A percentile compares a stretch with the other conserved stretches of the same genome.
Conservation (phyloP, 2,329 filamentous ascomycete genomes). For the Exophiala viscosa region DNA sequence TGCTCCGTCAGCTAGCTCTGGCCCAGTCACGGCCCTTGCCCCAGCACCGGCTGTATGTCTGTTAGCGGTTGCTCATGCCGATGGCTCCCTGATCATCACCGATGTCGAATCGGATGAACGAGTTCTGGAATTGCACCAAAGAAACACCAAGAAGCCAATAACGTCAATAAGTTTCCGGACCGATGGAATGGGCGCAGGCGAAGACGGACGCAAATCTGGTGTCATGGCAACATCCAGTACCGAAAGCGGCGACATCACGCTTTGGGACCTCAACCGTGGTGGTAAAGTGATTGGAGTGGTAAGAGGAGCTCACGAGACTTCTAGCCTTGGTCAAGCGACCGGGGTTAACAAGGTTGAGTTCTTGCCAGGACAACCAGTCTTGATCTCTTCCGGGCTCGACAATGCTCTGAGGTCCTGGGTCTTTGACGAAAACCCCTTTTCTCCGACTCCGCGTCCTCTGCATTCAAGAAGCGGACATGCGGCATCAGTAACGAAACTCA, state of each 20-base stretch:
- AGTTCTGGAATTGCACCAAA: slow-evolving; percentile 48
- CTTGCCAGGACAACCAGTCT: slow-evolving; percentile 78
- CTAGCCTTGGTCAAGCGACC: slow-evolving; percentile 55
- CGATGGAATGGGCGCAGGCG: slow-evolving; percentile 81
- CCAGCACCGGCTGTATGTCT: slow-evolving; percentile 79
- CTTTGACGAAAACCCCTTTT: slow-evolving; percentile 88
- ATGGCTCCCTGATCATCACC: slow-evolving; percentile 73
- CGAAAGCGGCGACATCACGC: slow-evolving; percentile 79
- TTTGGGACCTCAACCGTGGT: slow-evolving; percentile 93
- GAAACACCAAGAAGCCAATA: slow-evolving; percentile 47
- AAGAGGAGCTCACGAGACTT: slow-evolving; percentile 73
- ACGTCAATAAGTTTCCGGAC: slow-evolving; percentile 86
- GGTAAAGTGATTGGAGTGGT: slow-evolving; percentile 83
- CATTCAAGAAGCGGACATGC: slow-evolving; percentile 87
- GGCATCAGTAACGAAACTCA: slow-evolving; percentile 73
- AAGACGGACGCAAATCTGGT: slow-evolving; percentile 78
- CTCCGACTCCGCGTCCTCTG: slow-evolving; percentile 75
- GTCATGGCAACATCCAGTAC: slow-evolving; percentile 89
- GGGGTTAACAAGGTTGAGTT: slow-evolving; percentile 89
- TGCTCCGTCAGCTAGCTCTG: slow-evolving; percentile 67
- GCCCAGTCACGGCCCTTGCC: slow-evolving; percentile 81
- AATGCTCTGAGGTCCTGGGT: slow-evolving; percentile 97
- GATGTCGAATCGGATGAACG: slow-evolving; percentile 76
- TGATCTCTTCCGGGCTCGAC: slow-evolving; percentile 85
- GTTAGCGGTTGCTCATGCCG: slow-evolving; percentile 81